Base-by-base conservation (phyloP, 441 rosid genomes). In the Erodium chrysanthum region DNA sequence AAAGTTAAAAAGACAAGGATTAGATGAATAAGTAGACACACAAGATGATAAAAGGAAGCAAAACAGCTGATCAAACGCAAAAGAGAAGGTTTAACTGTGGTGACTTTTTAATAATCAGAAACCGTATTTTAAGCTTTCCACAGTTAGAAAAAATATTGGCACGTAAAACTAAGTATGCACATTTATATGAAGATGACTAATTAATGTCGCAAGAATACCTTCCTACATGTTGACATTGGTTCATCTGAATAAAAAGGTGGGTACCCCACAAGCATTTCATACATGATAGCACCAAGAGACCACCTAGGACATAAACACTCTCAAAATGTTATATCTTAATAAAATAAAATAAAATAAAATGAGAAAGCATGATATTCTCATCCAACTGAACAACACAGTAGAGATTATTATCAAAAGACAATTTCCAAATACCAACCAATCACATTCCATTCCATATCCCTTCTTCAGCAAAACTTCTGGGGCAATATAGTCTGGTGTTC, bases 271-370 rank as follows among this genome's bases (percentile, higher is more conserved):
- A 74, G 74, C 77, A 74, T 74, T 67, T 74, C 97, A 79, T 88
- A 92, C 98, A 92, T 93, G 69, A 93, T 93, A 65, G 98, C 97
- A 70, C 98, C 98, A 15, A 33, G 52, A 54, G 62, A 54, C 52
- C 61, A 56, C 65, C 70, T 42, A 20, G 35, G 27, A 33, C 18
- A 67, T 11, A 35, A 23, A 66, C 56, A 52, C 29, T 10, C 1
- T 15, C 22, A n/a, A 6, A 8, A n/a, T 50, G 20, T n/a, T 50
- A 15, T 48, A 15, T 50, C 58, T 15, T 50, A 50, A 1, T 15
- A 15, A 5, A 17, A 50, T 25, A 25, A 25, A 25, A 50, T n/a
- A n/a, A 7, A 50, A 6, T 15, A 50, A 4, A 15, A 50, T 4
- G 22, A 18, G 58, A 21, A 50, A 37, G 10, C 10, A 37, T 10